phyloP scores from a whole-genome alignment of 306 rosid species.

The Acacia crassicarpa region DNA sequence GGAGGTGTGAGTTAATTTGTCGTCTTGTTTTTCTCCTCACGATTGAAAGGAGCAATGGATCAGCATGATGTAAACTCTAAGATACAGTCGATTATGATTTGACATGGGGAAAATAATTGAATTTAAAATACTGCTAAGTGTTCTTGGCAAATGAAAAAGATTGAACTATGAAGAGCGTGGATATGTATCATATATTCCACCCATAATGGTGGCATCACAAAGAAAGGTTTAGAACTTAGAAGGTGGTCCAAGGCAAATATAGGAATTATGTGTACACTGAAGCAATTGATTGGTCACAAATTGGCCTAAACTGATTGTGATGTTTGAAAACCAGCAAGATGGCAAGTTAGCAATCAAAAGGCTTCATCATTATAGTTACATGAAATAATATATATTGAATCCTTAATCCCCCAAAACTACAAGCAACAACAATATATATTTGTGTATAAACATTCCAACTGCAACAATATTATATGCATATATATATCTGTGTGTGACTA shows the following conservation, averaged over 20 bases:
- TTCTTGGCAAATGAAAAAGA: neutral
- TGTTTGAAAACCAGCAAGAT: slow-evolving; percentile 12
- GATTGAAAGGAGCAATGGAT: too few relatives aligned
- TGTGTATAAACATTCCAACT: neutral
- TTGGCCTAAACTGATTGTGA: slow-evolving; percentile 18
- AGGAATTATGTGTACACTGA: slow-evolving; percentile 25
- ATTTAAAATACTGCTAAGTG: neutral
- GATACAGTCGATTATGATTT: neutral
- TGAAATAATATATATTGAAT: neutral
- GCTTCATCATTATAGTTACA: neutral
- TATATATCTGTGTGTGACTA: neutral
- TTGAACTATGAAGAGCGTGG: neutral
- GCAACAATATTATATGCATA: neutral
- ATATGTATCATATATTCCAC: neutral
- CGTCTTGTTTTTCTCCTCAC: too few relatives aligned
- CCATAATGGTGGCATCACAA: slow-evolving; percentile 16
- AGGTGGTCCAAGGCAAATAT: slow-evolving; percentile 18
- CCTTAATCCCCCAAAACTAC: slow-evolving; percentile 5
- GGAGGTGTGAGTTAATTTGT: too few relatives aligned
- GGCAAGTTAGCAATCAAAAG: slow-evolving; percentile 23
- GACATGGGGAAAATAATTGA: neutral
- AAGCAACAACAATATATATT: neutral
- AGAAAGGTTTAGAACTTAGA: neutral
- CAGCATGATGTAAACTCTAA: neutral
- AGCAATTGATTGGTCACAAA: slow-evolving; percentile 33